Evolutionary conservation across 495 filamentous ascomycete species (phyloP), one percentile per base, ranked within the genome.

Genomic region (Tuber indicum): DNA sequence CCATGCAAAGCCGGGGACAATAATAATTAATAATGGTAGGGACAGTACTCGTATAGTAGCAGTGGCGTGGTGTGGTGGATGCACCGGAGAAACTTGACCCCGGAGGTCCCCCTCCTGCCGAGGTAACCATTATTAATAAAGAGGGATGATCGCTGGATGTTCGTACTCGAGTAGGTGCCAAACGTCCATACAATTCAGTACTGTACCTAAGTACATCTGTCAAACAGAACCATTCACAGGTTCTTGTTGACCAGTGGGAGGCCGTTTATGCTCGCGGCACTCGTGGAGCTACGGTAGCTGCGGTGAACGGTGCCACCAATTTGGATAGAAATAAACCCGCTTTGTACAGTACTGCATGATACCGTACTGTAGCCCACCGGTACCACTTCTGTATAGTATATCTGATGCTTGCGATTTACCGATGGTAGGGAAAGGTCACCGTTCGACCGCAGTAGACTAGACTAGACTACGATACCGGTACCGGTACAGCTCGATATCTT

Each of bases 1-100:
- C 72, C 71, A 69, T 73, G 72, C 73, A 44, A 75, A 79, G 62
- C 77, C 74, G 74, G 73, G 74, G 21, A 42, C 32, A 72, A 78
- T 0, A 73, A 62, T n/a, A 32, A 43, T 43, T 43, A 46, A 46
- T 46, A 47, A 14, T 3, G 44, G 2, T n/a, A 23, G n/a, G n/a
- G n/a, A n/a, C n/a, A n/a, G n/a, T n/a, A n/a, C n/a, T n/a, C n/a
- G n/a, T n/a, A n/a, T n/a, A n/a, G n/a, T n/a, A n/a, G n/a, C n/a
- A n/a, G n/a, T 23, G 39, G 39, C 39, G 39, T 5, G 2, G 39
- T 41, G 39, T 41, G 39, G 39, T 41, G 39, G 4, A 41, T 41
- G 39, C 39, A 41, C 39, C 39, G 39, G 21, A 52, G 47, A 23
- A n/a, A 52, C 47, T n/a, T n/a, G 47, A 52, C 7, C 6, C 23